Evolutionary conservation across 108 stramenopile genomes (phyloP).

Genomic region (Epipyxis sp.): DNA sequence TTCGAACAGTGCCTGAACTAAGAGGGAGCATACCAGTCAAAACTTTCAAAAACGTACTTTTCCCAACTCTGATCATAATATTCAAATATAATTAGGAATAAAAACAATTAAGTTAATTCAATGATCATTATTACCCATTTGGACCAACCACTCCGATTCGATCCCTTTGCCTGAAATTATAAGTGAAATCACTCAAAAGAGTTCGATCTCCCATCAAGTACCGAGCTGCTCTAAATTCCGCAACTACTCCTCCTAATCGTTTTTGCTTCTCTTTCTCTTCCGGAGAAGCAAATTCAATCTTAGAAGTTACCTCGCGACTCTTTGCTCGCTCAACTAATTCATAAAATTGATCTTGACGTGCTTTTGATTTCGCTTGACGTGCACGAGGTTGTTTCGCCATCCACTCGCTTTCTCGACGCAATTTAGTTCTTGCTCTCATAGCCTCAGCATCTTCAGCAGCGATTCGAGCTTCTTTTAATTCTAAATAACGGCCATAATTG

Average conservation of each 20-base stretch:
- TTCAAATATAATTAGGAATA: background rate
- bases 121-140: slow-evolving; percentile 27
- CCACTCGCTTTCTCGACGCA: slow-evolving; percentile 47
- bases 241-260: background rate
- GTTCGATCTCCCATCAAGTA: background rate
- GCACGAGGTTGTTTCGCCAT: slow-evolving; percentile 52
- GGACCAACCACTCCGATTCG: slow-evolving; percentile 46
- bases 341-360: slow-evolving; percentile 39
- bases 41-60: slow-evolving; percentile 46
- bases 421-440: slow-evolving; percentile 37
- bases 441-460: slow-evolving; percentile 35
- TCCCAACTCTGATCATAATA: slow-evolving; percentile 25
- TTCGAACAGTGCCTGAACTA: slow-evolving; percentile 36
- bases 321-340: slow-evolving; percentile 37
- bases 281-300: too few species aligned
- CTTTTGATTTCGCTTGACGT: slow-evolving; percentile 51
- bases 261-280: too few species aligned
- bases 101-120: background rate
- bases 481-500: slow-evolving; percentile 40
- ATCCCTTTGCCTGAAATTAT: slow-evolving; percentile 42
- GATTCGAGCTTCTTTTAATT: slow-evolving; percentile 44
- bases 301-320: too few species aligned
- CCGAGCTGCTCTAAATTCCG: background rate
- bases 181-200: slow-evolving; percentile 40
- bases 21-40: slow-evolving; percentile 37